Evolutionary conservation across 2,329 filamentous ascomycete species (phyloP).

Genomic region (Chaetomiaceae sp.): DNA sequence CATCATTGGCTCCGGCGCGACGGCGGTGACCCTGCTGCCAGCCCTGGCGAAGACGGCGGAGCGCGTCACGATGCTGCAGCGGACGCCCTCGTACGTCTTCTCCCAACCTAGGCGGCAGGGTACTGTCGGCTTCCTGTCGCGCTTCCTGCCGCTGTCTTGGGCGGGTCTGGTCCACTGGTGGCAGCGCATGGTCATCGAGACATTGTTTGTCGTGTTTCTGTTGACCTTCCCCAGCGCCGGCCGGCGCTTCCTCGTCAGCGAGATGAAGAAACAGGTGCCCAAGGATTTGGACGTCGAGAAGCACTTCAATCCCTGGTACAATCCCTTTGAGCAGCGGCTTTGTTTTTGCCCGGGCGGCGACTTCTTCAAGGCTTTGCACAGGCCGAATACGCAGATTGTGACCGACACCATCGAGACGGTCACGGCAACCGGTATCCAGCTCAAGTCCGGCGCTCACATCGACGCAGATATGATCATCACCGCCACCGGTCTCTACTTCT

Average conservation of each 20-base stretch:
- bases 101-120: constrained; percentile 40
- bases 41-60: constrained; percentile 59
- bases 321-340: constrained; percentile 69
- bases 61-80: constrained; percentile 74
- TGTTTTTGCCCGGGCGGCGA: constrained; percentile 60
- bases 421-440: constrained; percentile 43
- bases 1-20: constrained; percentile 73
- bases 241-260: constrained; percentile 41
- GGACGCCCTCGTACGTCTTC: constrained; percentile 68
- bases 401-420: constrained; percentile 51
- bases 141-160: constrained; percentile 44
- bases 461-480: constrained; percentile 64
- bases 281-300: constrained; percentile 48
- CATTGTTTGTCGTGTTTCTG: constrained; percentile 47
- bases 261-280: constrained; percentile 49
- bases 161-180: constrained; percentile 45
- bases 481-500: constrained; percentile 61
- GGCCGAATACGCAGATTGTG: constrained; percentile 42
- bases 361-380: constrained; percentile 48
- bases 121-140: constrained; percentile 35
- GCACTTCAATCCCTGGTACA: constrained; percentile 61
- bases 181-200: constrained; percentile 43
- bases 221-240: constrained; percentile 47
- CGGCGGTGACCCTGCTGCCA: constrained; percentile 72
- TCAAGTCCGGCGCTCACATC: constrained; percentile 46